These are phyloP conservation scores for Lecanicillium sp. DNA, from an alignment of 2,329 filamentous ascomycete species.

Conservation along the genomic window DNA sequence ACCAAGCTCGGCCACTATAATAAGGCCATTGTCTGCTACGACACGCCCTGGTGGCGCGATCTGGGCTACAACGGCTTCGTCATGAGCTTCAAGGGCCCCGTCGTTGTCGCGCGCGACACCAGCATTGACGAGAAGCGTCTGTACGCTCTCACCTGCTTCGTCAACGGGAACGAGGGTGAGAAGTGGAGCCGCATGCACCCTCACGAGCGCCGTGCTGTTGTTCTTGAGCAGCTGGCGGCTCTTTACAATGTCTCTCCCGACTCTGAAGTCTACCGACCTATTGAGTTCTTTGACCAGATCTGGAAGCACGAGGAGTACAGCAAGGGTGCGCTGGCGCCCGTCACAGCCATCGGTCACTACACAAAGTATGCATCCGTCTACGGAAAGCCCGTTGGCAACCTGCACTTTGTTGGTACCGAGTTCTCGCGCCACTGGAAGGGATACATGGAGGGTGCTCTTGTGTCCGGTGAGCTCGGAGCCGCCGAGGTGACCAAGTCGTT, in stretches of 20 bases:
- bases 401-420: constrained; percentile 19
- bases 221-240: constrained; percentile 25
- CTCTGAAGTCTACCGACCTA: constrained; percentile 15
- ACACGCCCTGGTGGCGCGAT: constrained; percentile 26
- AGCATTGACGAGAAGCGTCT: constrained; percentile 20
- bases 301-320: constrained; percentile 26
- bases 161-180: constrained; percentile 27
- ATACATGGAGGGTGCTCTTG: constrained; percentile 18
- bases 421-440: constrained; percentile 17
- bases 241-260: constrained; percentile 16
- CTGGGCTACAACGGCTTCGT: constrained; percentile 28
- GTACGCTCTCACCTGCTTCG: constrained; percentile 32
- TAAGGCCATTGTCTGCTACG: constrained; percentile 29
- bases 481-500: constrained; percentile 10
- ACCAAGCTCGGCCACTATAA: constrained; percentile 35
- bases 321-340: constrained; percentile 24
- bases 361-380: constrained; percentile 19
- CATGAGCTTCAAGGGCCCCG: constrained; percentile 31
- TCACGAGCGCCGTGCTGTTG: constrained; percentile 18
- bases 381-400: constrained; percentile 10
- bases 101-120: constrained; percentile 31
- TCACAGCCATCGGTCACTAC: constrained; percentile 22
- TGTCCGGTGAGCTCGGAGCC: constrained; percentile 14
- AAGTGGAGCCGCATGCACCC: constrained; percentile 24
- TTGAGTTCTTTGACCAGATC: constrained; percentile 23